Base-by-base conservation (phyloP, 441 rosid species). In the Isatis lusitanica region DNA sequence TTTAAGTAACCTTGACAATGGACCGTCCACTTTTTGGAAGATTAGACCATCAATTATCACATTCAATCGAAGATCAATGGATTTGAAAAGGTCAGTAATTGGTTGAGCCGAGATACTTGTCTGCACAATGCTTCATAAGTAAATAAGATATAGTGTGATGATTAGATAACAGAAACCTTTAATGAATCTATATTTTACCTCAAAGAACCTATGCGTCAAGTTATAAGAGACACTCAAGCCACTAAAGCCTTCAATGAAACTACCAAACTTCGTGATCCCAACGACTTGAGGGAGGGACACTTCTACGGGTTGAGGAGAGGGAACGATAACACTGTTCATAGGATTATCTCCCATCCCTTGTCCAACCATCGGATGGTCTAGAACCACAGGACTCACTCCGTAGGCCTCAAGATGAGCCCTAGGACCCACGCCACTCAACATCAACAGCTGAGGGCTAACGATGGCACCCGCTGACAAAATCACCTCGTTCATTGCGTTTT, bases 391-490 rank as follows among this genome's bases (percentile, higher is more conserved):
- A 5, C 53, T n/a, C 44, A 83, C 63, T 9, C 78, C 75, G 3
- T 70, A 82, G 46, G 28, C 35, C 33, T 30, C n/a, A 40, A 83
- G 82, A 18, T 83, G 70, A 13, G 57, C 38, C 33, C 9, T 50
- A 4, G 87, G 87, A 57, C 87, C 87, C 21, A 83, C 68, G 1
- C 87, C 85, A 17, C 87, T 83, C 10, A 83, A 58, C 85, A 83
- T 83, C 74, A 83, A 26, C 26, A 79, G 18, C 26, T 83, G 89
- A 0, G 87, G 89, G 77, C 87, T 85, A 53, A 86, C 86, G 0
- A 85, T 16, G 36, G 87, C 87, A 3, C 89, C 86, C 0, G 87
- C 82, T 0, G 87, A 77, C 42, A 83, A 7, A 16, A 85, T 80
- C 39, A 85, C 77, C 65, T 85, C 88, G 17, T 69, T 83, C 65